Percentiles rank a stretch among this genome's conserved stretches.
Conservation (phyloP, 371 early-diverging fungal genomes). For the Mucor lusitanicus region DNA sequence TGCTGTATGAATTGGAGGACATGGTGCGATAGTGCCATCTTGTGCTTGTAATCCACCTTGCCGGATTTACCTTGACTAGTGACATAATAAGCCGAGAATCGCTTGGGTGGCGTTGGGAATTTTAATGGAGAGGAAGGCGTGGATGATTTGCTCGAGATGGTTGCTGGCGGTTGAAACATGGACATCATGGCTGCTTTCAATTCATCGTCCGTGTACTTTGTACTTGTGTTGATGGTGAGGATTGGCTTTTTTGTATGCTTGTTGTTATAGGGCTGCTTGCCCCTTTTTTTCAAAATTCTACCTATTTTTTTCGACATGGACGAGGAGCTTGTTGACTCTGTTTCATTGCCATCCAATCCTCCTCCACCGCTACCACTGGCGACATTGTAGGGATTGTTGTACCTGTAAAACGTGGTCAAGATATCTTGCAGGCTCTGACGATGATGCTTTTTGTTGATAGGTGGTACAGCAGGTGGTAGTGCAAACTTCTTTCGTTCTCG, state of each 20-base stretch:
- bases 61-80: slow-evolving; percentile 6
- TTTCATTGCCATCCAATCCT: background rate
- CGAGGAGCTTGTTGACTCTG: slow-evolving; percentile 1
- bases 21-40: background rate
- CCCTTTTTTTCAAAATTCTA: slow-evolving; percentile 15
- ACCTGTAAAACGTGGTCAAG: slow-evolving; percentile 1
- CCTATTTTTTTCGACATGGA: slow-evolving; percentile 11
- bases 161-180: slow-evolving; percentile 18
- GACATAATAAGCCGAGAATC: slow-evolving; percentile 21
- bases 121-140: background rate
- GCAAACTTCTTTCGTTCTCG: slow-evolving; percentile 5
- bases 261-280: slow-evolving; percentile 8
- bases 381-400: background rate
- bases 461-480: background rate
- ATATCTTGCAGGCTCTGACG: slow-evolving; percentile 14
- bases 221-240: background rate
- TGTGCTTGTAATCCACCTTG: background rate
- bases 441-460: background rate
- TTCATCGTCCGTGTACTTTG: background rate
- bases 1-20: background rate
- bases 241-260: background rate
- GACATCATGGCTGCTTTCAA: background rate
- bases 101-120: slow-evolving; percentile 17
- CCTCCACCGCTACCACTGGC: background rate
- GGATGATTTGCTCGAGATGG: slow-evolving; percentile 12